Conservation (phyloP, 176 grass and related monocot genomes). For the Cymbopogon citratus region DNA sequence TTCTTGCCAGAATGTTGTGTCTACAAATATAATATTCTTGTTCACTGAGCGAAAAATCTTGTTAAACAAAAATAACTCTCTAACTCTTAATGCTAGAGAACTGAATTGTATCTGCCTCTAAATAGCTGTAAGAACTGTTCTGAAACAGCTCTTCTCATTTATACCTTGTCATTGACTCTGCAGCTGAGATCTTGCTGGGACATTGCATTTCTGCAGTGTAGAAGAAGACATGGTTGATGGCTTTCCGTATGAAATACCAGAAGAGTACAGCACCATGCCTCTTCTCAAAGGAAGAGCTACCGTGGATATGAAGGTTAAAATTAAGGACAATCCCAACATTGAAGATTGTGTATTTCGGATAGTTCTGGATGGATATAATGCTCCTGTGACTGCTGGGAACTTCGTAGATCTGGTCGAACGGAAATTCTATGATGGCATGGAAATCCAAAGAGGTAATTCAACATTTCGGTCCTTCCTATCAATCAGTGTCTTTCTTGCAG, state of each 20-base stretch:
- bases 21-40: background rate
- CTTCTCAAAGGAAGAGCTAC: slow-evolving; percentile 91
- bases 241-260: slow-evolving; percentile 88
- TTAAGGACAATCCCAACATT: slow-evolving; percentile 90
- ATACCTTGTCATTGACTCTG: slow-evolving; percentile 91
- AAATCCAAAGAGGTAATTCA: slow-evolving; percentile 82
- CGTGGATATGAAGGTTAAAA: slow-evolving; percentile 98
- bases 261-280: slow-evolving; percentile 87
- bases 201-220: slow-evolving; percentile 99
- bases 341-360: slow-evolving; percentile 88
- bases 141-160: slow-evolving; percentile 78
- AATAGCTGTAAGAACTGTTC: slow-evolving; percentile 41
- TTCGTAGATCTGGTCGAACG: slow-evolving; percentile 91
- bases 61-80: background rate
- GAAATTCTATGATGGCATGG: slow-evolving; percentile 98
- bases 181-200: slow-evolving; percentile 98
- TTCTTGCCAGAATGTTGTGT: background rate
- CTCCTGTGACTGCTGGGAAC: slow-evolving; percentile 87
- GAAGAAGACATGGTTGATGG: slow-evolving; percentile 99
- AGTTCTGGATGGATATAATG: slow-evolving; percentile 95
- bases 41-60: background rate
- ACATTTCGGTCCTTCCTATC: background rate
- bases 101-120: slow-evolving; percentile 23
- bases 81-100: slow-evolving; percentile 24
- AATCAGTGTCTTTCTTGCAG: background rate